These are phyloP conservation scores for Pseudopithomyces maydicus DNA, from an alignment of 2,329 filamentous ascomycete species.

Conservation along the genomic window DNA sequence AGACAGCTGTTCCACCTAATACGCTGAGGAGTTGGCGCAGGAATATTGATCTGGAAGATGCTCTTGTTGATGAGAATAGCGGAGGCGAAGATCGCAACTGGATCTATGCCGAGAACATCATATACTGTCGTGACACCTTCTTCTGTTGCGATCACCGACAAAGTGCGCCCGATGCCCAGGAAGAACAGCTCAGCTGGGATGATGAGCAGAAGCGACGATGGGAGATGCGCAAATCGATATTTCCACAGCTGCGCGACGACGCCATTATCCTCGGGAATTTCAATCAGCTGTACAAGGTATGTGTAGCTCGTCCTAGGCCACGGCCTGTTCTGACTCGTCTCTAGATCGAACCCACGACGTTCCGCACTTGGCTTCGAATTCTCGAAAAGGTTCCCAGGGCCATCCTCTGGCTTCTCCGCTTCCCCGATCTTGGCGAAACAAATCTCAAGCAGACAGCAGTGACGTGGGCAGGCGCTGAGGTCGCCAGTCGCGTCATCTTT, in stretches of 20 bases:
- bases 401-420: conserved; percentile 93
- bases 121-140: conserved; percentile 93
- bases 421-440: conserved; percentile 88
- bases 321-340: conserved; percentile 16
- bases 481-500: conserved; percentile 87
- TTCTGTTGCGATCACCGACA: conserved; percentile 98
- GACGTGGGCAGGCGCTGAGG: conserved; percentile 82
- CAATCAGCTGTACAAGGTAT: conserved; percentile 97
- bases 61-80: conserved; percentile 65
- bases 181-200: conserved; percentile 73
- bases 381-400: conserved; percentile 83
- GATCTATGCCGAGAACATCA: conserved; percentile 96
- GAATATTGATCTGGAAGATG: conserved; percentile 76
- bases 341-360: conserved; percentile 95
- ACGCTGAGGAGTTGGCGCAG: conserved; percentile 80
- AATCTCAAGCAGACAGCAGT: conserved; percentile 81
- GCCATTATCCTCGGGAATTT: conserved; percentile 95
- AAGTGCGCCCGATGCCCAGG: conserved; percentile 75
- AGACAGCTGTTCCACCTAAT: conserved; percentile 79
- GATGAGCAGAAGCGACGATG: conserved; percentile 82
- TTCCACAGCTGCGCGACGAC: conserved; percentile 81
- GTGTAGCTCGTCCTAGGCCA: conserved; percentile 20
- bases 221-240: conserved; percentile 91
- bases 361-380: conserved; percentile 93
- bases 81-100: conserved; percentile 75